These are phyloP conservation scores for Kappamyces sp. DNA, from an alignment of 192 early-diverging fungal genomes.

Conservation along the genomic window DNA sequence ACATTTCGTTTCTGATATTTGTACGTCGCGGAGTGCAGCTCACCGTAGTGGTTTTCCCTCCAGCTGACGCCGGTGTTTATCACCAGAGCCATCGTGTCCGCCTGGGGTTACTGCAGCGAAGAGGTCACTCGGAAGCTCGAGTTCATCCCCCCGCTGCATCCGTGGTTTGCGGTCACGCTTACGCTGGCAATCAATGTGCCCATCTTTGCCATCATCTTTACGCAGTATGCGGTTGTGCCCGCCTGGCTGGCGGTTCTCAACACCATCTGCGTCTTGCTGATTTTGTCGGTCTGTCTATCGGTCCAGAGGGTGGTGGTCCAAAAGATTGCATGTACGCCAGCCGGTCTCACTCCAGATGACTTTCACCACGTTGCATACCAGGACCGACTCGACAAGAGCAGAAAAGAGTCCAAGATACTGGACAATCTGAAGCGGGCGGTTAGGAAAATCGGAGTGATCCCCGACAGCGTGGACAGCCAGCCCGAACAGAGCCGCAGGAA, in stretches of 20 bases:
- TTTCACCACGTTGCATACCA: constrained; percentile 10
- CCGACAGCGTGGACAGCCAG: constrained; percentile 1
- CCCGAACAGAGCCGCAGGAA: not conserved
- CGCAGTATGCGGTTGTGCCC: not conserved
- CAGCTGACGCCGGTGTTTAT: too few species aligned
- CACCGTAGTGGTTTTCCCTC: too few species aligned
- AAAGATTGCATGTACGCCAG: not conserved
- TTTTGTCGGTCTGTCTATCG: not conserved
- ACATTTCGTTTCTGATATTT: too few species aligned
- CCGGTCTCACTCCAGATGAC: not conserved
- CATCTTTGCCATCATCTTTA: constrained; percentile 8
- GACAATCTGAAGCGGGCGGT: constrained; percentile 1
- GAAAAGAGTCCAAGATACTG: constrained; percentile 1
- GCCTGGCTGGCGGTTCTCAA: not conserved
- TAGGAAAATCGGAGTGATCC: not conserved
- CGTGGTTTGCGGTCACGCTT: too few species aligned
- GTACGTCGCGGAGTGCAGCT: too few species aligned
- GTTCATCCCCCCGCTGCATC: too few species aligned
- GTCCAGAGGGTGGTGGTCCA: constrained; percentile 10
- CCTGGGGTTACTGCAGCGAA: too few species aligned
- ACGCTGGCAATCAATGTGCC: too few species aligned
- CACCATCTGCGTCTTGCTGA: not conserved
- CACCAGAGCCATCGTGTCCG: too few species aligned
- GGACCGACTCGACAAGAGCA: constrained; percentile 1
- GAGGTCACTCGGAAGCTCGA: too few species aligned